Conservation (phyloP, 2,329 filamentous ascomycete genomes). For the Ophiostoma ips region DNA sequence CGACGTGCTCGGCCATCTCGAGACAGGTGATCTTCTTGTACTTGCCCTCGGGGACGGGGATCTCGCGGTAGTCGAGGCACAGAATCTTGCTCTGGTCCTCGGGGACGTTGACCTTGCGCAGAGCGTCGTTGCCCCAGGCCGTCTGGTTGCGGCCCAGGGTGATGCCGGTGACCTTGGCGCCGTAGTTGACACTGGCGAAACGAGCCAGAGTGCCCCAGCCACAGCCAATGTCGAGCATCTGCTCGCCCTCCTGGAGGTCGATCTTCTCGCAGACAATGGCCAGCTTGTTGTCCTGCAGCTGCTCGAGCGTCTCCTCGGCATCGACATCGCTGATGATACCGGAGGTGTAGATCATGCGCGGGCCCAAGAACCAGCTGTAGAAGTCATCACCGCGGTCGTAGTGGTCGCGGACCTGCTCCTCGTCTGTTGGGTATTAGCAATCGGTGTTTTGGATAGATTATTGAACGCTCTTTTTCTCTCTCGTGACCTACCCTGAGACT, state of each 20-base stretch:
- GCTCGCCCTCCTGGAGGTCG: conserved; percentile 64
- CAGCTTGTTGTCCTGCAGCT: conserved; percentile 96
- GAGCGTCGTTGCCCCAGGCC: conserved; percentile 84
- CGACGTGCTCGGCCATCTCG: conserved; percentile 98
- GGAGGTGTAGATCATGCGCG: conserved; percentile 97
- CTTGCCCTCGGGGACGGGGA: conserved; percentile 59
- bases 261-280: conserved; percentile 95
- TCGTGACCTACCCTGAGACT: conserved; percentile 14
- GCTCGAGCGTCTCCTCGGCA: conserved; percentile 79
- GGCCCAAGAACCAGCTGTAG: conserved; percentile 96
- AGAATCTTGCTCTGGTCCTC: conserved; percentile 85
- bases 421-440: conserved; percentile 41
- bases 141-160: conserved; percentile 95
- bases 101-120: conserved; percentile 66
- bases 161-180: conserved; percentile 68
- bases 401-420: conserved; percentile 94
- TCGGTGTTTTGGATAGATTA: not conserved
- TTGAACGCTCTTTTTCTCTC: too few relatives aligned
- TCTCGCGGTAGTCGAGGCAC: conserved; percentile 96
- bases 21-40: conserved; percentile 96
- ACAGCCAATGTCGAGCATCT: conserved; percentile 85
- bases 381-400: conserved; percentile 98
- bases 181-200: conserved; percentile 86
- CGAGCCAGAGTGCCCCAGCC: conserved; percentile 95
- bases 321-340: conserved; percentile 82